These are phyloP conservation scores for Ocimum tenuiflorum DNA, from an alignment of 257 asterid genomes.

Conservation along the genomic window DNA sequence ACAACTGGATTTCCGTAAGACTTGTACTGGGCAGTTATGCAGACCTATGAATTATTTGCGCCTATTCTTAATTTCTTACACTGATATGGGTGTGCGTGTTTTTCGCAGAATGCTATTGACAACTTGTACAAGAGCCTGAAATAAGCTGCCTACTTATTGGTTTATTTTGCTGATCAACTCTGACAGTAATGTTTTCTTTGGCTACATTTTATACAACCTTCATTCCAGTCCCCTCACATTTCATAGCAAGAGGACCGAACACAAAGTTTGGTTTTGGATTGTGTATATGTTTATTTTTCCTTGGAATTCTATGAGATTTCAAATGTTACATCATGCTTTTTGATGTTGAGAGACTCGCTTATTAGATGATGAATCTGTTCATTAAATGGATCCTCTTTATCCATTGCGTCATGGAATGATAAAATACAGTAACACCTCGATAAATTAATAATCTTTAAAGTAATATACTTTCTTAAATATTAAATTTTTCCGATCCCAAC, in stretches of 20 bases:
- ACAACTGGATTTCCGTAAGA: too few species aligned
- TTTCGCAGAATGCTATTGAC: slow-evolving; percentile 57
- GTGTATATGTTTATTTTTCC: slow-evolving; percentile 18
- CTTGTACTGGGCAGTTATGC: too few species aligned
- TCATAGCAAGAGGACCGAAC: not conserved
- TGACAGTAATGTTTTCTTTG: not conserved
- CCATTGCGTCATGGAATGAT: too few species aligned
- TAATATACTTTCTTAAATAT: too few species aligned
- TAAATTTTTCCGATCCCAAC: too few species aligned
- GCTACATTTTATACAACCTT: not conserved
- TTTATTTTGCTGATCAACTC: not conserved
- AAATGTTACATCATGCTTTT: not conserved
- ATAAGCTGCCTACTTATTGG: slow-evolving; percentile 18
- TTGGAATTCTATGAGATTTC: not conserved
- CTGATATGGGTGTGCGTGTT: not conserved
- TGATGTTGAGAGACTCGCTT: not conserved
- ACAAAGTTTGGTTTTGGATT: slow-evolving; percentile 7
- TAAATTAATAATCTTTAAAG: too few species aligned
- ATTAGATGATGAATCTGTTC: too few species aligned
- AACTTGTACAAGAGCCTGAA: slow-evolving; percentile 64
- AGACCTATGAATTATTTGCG: not conserved
- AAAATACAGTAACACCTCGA: too few species aligned
- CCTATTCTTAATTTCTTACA: not conserved
- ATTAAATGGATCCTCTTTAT: too few species aligned
- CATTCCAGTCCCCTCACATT: not conserved